These are phyloP conservation scores for Elaeagnus macrophylla DNA, from an alignment of 306 rosid genomes.

Conservation along the genomic window DNA sequence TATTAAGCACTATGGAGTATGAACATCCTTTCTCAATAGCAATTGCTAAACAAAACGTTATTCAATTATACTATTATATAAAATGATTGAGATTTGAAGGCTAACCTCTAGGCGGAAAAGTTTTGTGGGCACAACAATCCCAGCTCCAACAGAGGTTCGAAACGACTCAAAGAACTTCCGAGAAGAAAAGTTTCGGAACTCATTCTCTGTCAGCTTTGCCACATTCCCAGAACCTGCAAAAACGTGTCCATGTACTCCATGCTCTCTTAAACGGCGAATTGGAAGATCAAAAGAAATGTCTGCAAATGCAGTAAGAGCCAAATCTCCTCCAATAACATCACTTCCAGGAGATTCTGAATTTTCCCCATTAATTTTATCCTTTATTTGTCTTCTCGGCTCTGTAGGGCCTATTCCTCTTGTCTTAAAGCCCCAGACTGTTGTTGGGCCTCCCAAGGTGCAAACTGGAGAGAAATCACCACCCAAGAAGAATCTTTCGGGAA, in stretches of 20 bases:
- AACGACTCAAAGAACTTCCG: conserved; percentile 62
- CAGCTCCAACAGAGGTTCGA: conserved; percentile 79
- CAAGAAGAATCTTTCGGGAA: conserved; percentile 88
- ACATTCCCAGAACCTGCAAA: conserved; percentile 90
- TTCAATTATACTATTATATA: not conserved
- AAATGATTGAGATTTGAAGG: conserved; percentile 11
- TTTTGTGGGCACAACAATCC: conserved; percentile 78
- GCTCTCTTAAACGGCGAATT: conserved; percentile 71
- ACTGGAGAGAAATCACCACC: conserved; percentile 98
- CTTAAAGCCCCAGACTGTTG: conserved; percentile 83
- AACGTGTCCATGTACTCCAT: conserved; percentile 83
- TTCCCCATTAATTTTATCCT: conserved; percentile 36
- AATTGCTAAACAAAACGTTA: not conserved
- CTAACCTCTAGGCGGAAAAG: conserved; percentile 91
- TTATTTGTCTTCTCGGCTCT: conserved; percentile 57
- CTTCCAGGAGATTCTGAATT: conserved; percentile 40
- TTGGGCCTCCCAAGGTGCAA: conserved; percentile 75
- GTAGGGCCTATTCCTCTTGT: conserved; percentile 85
- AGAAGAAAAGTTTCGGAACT: conserved; percentile 54
- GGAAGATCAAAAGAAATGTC: conserved; percentile 94
- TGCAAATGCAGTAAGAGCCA: conserved; percentile 88
- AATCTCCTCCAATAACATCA: conserved; percentile 91
- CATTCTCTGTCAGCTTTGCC: conserved; percentile 74
- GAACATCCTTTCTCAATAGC: no score
- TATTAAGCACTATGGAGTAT: no score